These are phyloP conservation scores for Ophioceras dolichostomum DNA, from an alignment of 2,329 filamentous ascomycete genomes.

Conservation along the genomic window DNA sequence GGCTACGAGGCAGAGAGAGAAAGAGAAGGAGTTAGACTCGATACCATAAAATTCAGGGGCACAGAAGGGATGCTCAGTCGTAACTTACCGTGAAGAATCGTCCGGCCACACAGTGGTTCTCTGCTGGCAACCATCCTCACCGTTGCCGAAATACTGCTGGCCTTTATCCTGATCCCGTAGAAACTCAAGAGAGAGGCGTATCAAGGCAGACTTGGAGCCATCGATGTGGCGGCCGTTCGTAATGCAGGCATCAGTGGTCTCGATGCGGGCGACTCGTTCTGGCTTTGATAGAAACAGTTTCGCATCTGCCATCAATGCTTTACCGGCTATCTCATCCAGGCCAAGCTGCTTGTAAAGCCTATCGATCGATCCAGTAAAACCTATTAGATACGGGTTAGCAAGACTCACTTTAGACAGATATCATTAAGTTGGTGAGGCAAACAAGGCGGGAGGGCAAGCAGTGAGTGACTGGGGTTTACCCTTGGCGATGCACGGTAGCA, in stretches of 20 bases:
- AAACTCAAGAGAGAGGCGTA: background rate
- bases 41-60: no score
- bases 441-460: background rate
- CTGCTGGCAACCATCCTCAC: background rate
- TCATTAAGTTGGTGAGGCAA: background rate
- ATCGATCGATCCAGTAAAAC: background rate
- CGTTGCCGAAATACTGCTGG: background rate
- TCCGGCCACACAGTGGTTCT: background rate
- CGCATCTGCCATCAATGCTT: background rate
- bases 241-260: no score
- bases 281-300: background rate
- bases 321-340: background rate
- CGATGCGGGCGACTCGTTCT: background rate
- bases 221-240: no score
- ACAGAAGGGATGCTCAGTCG: no score
- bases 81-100: conserved; percentile 1
- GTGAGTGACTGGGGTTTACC: background rate
- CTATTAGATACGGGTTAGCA: background rate
- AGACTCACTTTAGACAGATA: background rate
- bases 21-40: no score
- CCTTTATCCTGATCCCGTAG: background rate
- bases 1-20: no score
- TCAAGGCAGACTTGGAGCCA: background rate
- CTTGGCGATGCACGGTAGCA: background rate
- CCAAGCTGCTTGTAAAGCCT: background rate